Base-by-base conservation (phyloP, 2,329 filamentous ascomycete species). In the Cladosporium sp. region DNA sequence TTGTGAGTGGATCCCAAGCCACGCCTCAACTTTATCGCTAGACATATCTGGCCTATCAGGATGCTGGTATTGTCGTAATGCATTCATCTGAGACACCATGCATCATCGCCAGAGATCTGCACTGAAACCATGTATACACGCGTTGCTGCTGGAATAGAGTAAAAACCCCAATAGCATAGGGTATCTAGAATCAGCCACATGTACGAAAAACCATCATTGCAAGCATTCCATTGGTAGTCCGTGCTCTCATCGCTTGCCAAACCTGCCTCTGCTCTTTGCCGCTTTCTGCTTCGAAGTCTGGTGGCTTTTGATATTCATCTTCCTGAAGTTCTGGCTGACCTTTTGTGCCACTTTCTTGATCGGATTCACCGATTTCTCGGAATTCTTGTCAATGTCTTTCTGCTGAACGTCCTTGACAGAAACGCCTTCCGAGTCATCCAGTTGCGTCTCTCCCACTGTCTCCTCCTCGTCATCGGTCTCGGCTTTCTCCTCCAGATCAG, bases 261-360 rank as follows among this genome's bases (percentile, higher is more conserved):
- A 78, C 40, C 72, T 72, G 63, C 69, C 67, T 66, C 76, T 75
- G 2, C 81, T 80, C 58, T 78, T 79, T 23, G 76, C 40, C 7
- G 40, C 52, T 29, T 55, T 55, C 14, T 57, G 77, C 67, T 78
- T 78, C 3, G 75, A 76, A 50, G 79, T 80, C 72, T 83, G 81
- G 67, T 83, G 81, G 67, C 80, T 80, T 74, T 82, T 83, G 73
- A 84, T 84, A 67, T 84, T 84, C 33, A 84, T 77, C 67, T 72
- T 76, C 21, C 79, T 76, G 69, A 79, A 84, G 64, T 84, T 84
- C 18, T 80, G 78, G 66, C 80, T 81, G 64, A 82, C 78, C 68
- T 82, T 84, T 37, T 77, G 76, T 31, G 74, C 76, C 46, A 76
- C 77, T 60, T 75, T 79, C 69, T 78, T 80, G 1, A 78, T 64